Evolutionary conservation across 441 rosid genomes (phyloP).

Genomic region (Arabidopsis hybrid): DNA sequence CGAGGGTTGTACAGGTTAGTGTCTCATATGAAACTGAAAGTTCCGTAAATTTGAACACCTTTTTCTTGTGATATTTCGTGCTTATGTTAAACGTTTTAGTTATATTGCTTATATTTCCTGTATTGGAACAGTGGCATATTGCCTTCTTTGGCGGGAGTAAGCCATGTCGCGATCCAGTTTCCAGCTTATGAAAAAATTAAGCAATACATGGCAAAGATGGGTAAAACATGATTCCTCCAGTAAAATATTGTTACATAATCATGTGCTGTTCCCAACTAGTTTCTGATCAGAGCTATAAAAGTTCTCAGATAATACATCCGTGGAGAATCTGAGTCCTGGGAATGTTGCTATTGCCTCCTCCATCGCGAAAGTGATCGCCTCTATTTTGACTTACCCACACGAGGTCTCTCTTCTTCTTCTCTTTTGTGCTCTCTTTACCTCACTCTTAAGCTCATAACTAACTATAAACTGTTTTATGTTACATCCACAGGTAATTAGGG

Average conservation of each 20-base stretch:
- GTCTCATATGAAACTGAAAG: constrained; percentile 18
- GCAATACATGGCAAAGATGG: constrained; percentile 69
- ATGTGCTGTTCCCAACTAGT: constrained; percentile 21
- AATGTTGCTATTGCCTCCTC: constrained; percentile 84
- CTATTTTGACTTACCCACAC: constrained; percentile 85
- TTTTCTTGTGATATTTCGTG: constrained; percentile 7
- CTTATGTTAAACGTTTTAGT: constrained; percentile 1
- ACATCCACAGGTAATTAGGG: constrained; percentile 79
- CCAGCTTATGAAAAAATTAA: constrained; percentile 92
- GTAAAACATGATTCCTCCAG: constrained; percentile 49
- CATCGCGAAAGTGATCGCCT: constrained; percentile 79
- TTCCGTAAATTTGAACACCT: neutral
- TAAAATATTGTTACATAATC: neutral
- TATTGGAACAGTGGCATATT: constrained; percentile 79
- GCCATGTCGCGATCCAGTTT: constrained; percentile 97
- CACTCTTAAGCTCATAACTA: constrained; percentile 22
- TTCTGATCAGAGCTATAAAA: constrained; percentile 45
- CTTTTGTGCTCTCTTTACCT: neutral
- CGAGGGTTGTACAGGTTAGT: constrained; percentile 90
- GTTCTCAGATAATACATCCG: constrained; percentile 65
- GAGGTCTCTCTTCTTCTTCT: constrained; percentile 59
- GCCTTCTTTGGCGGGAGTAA: constrained; percentile 89
- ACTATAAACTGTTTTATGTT: constrained; percentile 17
- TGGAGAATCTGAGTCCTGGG: constrained; percentile 64
- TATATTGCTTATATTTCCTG: constrained; percentile 9